These are phyloP conservation scores for Arxiozyma heterogenica DNA, from an alignment of 1,139 yeast species.

Conservation along the genomic window DNA sequence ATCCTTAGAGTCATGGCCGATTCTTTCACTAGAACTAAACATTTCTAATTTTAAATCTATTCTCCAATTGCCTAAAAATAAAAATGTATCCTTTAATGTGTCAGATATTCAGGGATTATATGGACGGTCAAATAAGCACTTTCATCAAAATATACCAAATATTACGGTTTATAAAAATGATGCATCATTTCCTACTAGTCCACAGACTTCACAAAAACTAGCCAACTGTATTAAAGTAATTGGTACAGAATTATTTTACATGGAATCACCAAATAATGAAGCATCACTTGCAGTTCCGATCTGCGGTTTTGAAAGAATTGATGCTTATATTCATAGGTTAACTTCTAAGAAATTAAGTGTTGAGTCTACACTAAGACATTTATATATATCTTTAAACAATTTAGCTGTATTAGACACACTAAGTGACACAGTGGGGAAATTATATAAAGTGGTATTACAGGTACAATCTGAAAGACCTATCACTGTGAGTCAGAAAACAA, in stretches of 20 bases:
- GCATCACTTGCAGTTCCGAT: slow-evolving; percentile 17
- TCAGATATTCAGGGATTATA: slow-evolving; percentile 18
- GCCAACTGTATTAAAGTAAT: slow-evolving; percentile 16
- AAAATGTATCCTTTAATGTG: slow-evolving; percentile 17
- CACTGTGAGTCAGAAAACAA: neutral
- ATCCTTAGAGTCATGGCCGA: slow-evolving; percentile 12
- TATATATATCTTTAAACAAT: slow-evolving; percentile 18
- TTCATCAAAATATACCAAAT: neutral
- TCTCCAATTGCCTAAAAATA: slow-evolving; percentile 15
- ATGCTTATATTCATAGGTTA: slow-evolving; percentile 18
- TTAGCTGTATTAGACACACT: slow-evolving; percentile 18
- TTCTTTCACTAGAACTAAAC: slow-evolving; percentile 15
- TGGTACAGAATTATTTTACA: slow-evolving; percentile 10
- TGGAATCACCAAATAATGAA: slow-evolving; percentile 6
- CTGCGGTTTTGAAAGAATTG: slow-evolving; percentile 24
- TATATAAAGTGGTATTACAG: slow-evolving; percentile 1
- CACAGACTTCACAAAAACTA: slow-evolving; percentile 1
- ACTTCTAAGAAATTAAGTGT: slow-evolving; percentile 11
- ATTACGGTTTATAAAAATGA: neutral
- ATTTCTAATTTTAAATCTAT: slow-evolving; percentile 21
- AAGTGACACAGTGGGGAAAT: slow-evolving; percentile 7
- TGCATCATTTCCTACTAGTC: neutral
- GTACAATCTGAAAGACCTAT: neutral
- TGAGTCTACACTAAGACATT: slow-evolving; percentile 23
- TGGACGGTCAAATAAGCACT: slow-evolving; percentile 9